Conservation (phyloP, 139 green algal genomes). For the Closterium sp. region DNA sequence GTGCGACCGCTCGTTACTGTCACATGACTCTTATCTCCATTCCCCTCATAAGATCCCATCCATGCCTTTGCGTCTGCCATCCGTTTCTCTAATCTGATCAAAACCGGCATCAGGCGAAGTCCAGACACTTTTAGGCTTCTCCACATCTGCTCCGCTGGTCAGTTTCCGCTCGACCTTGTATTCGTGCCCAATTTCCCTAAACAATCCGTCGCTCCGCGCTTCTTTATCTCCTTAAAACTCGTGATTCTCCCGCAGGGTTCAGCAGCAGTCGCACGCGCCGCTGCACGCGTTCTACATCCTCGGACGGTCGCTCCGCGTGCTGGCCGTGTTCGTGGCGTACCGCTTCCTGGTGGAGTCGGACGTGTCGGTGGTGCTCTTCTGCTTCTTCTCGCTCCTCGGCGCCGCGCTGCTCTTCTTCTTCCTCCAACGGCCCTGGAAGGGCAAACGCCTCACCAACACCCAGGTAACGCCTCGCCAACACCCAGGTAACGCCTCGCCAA, state of each 20-base stretch:
- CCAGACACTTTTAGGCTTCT: too few relatives aligned
- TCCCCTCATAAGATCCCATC: background rate
- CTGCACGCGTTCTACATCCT: conserved; percentile 28
- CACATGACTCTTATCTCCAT: background rate
- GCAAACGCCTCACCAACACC: conserved; percentile 4
- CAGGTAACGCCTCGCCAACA: conserved; percentile 17
- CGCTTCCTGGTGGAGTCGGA: conserved; percentile 23
- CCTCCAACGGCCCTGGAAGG: conserved; percentile 36
- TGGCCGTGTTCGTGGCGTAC: conserved; percentile 38
- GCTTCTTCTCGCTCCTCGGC: conserved; percentile 33
- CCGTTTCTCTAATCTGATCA: too few relatives aligned
- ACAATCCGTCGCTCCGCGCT: background rate
- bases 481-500: background rate
- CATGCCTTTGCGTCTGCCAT: too few relatives aligned
- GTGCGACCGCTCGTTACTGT: background rate
- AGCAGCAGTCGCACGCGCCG: background rate
- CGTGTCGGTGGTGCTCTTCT: conserved; percentile 18
- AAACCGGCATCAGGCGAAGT: too few relatives aligned
- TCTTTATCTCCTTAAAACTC: background rate
- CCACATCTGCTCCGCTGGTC: too few relatives aligned
- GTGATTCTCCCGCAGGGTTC: background rate
- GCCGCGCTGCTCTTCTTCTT: conserved; percentile 22
- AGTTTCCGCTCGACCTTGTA: too few relatives aligned
- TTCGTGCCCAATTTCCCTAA: too few relatives aligned
- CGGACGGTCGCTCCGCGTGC: conserved; percentile 26